phyloP scores from a whole-genome alignment of 1,284 basidiomycete species.

The Pseudozyma pruni region DNA sequence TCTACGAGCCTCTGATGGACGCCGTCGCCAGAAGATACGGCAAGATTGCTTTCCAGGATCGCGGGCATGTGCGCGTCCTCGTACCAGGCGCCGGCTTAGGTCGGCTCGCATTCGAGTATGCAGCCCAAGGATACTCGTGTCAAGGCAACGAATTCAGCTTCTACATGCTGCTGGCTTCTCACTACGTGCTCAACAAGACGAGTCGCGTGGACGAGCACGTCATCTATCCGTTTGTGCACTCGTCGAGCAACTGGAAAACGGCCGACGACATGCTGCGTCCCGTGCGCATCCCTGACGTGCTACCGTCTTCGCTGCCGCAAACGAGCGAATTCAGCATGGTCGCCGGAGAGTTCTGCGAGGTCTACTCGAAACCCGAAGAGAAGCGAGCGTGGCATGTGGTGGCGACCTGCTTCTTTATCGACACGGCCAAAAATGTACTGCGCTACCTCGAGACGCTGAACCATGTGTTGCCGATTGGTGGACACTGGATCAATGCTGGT shows the following conservation, averaged over 20 bases:
- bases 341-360: constrained; percentile 64
- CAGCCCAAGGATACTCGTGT: constrained; percentile 52
- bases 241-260: constrained; percentile 59
- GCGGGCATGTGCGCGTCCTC: constrained; percentile 47
- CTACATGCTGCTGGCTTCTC: constrained; percentile 65
- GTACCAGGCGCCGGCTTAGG: constrained; percentile 66
- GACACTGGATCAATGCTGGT: constrained; percentile 71
- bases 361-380: constrained; percentile 72
- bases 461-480: constrained; percentile 57
- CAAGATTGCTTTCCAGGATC: constrained; percentile 19
- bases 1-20: constrained; percentile 58
- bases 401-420: constrained; percentile 96
- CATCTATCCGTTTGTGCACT: constrained; percentile 64
- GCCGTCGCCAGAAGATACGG: constrained; percentile 47
- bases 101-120: constrained; percentile 62
- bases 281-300: constrained; percentile 61
- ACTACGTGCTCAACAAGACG: constrained; percentile 65
- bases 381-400: constrained; percentile 85
- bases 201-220: constrained; percentile 39
- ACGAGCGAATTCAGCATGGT: constrained; percentile 66
- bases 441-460: constrained; percentile 66
- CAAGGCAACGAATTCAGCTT: constrained; percentile 68
- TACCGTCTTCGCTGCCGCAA: constrained; percentile 53
- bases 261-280: constrained; percentile 58
- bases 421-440: constrained; percentile 74